These are phyloP conservation scores for Pisolithus thermaeus DNA, from an alignment of 1,284 basidiomycete species.

Conservation along the genomic window DNA sequence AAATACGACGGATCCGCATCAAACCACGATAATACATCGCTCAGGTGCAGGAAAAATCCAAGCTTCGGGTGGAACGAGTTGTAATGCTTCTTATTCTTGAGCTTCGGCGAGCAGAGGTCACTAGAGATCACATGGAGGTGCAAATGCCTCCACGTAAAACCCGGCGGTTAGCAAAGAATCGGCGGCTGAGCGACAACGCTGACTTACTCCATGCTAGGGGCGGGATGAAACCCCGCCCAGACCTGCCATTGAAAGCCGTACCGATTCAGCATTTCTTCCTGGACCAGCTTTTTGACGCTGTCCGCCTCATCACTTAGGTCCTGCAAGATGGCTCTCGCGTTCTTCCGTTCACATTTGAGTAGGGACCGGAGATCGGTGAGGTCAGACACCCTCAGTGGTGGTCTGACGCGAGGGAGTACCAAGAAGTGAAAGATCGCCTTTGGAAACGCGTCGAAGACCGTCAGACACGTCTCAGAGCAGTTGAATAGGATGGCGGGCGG, in stretches of 20 bases:
- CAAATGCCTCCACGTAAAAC: slow-evolving; percentile 53
- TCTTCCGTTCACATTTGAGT: slow-evolving; percentile 47
- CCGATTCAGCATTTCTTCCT: slow-evolving; percentile 75
- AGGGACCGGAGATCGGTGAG: slow-evolving; percentile 58
- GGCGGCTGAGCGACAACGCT: background rate
- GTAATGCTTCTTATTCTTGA: slow-evolving; percentile 94
- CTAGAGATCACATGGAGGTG: slow-evolving; percentile 86
- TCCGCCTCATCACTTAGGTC: slow-evolving; percentile 54
- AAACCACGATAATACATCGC: slow-evolving; percentile 73
- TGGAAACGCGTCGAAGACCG: slow-evolving; percentile 81
- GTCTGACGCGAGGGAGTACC: slow-evolving; percentile 58
- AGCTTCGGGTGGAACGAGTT: slow-evolving; percentile 87
- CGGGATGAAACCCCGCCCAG: slow-evolving; percentile 83
- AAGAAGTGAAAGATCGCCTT: slow-evolving; percentile 86
- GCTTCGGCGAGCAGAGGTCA: slow-evolving; percentile 66
- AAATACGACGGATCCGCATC: slow-evolving; percentile 54
- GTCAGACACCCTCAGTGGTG: slow-evolving; percentile 31
- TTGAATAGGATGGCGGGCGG: slow-evolving; percentile 59
- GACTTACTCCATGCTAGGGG: slow-evolving; percentile 71
- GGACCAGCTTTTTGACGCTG: slow-evolving; percentile 54
- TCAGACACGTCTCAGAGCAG: slow-evolving; percentile 56
- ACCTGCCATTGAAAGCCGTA: slow-evolving; percentile 81
- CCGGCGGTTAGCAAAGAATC: background rate
- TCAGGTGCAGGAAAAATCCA: slow-evolving; percentile 83
- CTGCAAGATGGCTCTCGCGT: slow-evolving; percentile 50